Evolutionary conservation across 306 rosid genomes (phyloP).

Genomic region (Quillaja saponaria): DNA sequence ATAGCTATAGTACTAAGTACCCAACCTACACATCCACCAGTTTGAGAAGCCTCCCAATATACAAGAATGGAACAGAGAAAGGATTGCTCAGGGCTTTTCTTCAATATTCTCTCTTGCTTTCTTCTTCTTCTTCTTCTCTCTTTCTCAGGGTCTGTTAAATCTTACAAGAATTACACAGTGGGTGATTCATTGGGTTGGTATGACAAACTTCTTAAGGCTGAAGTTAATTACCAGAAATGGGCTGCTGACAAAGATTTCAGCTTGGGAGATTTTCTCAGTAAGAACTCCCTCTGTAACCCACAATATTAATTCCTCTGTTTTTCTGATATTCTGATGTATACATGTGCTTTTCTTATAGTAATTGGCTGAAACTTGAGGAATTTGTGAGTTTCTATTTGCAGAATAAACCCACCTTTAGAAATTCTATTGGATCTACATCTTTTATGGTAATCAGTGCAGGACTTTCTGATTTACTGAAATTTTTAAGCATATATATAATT

Average conservation of each 20-base stretch:
- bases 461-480: no score
- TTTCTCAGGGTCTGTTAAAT: constrained; percentile 50
- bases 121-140: constrained; percentile 22
- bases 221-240: constrained; percentile 76
- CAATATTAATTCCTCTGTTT: not conserved
- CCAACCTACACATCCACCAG: not conserved
- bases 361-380: not conserved
- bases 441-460: constrained; percentile 11
- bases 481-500: no score
- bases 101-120: not conserved
- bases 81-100: not conserved
- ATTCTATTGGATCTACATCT: not conserved
- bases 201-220: constrained; percentile 55
- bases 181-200: constrained; percentile 93
- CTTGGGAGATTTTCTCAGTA: constrained; percentile 93
- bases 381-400: not conserved
- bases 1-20: not conserved
- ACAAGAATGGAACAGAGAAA: constrained; percentile 3
- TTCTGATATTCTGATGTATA: no score
- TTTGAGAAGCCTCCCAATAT: not conserved
- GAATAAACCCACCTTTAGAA: no score
- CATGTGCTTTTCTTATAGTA: not conserved
- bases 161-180: constrained; percentile 84
- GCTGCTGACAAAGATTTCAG: constrained; percentile 55
- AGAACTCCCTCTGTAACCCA: constrained; percentile 16